Base-by-base conservation (phyloP, 768 basidiomycete genomes). In the Hortiboletus campestris region DNA sequence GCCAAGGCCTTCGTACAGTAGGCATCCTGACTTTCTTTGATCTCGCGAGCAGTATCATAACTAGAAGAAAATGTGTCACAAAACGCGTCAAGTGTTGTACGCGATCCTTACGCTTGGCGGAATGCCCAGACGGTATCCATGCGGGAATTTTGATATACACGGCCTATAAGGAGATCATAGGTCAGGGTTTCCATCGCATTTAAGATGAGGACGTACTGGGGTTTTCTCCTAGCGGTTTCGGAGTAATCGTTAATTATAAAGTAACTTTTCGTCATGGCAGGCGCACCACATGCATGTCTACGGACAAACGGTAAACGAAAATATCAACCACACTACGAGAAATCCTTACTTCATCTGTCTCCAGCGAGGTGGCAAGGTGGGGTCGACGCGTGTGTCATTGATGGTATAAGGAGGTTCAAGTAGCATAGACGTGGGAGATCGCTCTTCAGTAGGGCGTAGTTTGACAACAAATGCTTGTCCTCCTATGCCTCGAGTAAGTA, bases 381-480 rank as follows among this genome's bases (percentile, higher is more conserved):
- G 59, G 50, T 78, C 74, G 1, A 67, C 63, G 10, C 67, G 61
- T 31, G 74, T 83, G 51, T 75, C 75, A 49, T 82, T 75, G 59
- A 94, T 75, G 14, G 74, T 76, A 65, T 82, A 81, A 1, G 91
- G 92, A 39, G 92, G 89, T 44, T 97, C 94, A 36, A 97, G 75
- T 12, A 94, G 67, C 89, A 93, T 92, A 8, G 89, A 88, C 5
- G 82, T 80, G 2, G 91, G 80, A 0, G 91, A 88, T 22, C 85
- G 82, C 58, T 91, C 89, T 38, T 77, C 68, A 2, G 92, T 92
- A 66, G 82, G 84, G 19, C 95, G 83, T 25, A 92, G 76, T 69
- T 97, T 97, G 63, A 95, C 79, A 64, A 91, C 79, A 65, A 92
- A 94, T 0, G 93, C 89, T 67, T 95, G 91, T 6, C 94, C 94